These are phyloP conservation scores for Blastobotrys apis DNA, from an alignment of 1,139 yeast species.

Conservation along the genomic window DNA sequence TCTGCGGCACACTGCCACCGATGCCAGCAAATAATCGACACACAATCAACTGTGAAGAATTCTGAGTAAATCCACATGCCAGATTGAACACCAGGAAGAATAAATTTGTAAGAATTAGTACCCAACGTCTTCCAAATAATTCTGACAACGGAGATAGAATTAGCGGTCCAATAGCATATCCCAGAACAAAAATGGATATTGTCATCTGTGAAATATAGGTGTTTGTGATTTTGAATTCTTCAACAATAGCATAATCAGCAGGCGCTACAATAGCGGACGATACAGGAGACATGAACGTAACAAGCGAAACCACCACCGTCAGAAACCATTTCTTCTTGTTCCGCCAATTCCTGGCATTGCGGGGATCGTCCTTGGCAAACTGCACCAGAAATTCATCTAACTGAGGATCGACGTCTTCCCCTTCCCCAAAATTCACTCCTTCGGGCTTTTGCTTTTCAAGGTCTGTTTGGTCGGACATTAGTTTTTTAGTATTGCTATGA, in stretches of 20 bases:
- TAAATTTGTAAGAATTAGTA: slow-evolving; percentile 58
- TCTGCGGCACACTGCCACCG: slow-evolving; percentile 76
- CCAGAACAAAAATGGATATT: slow-evolving; percentile 87
- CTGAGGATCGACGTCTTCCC: background rate
- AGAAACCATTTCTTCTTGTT: slow-evolving; percentile 55
- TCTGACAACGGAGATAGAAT: slow-evolving; percentile 90
- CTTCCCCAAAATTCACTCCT: too few species aligned
- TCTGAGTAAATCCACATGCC: slow-evolving; percentile 84
- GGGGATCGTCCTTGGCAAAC: background rate
- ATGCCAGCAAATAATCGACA: slow-evolving; percentile 87
- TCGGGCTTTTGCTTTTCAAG: too few species aligned
- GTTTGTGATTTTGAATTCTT: slow-evolving; percentile 56
- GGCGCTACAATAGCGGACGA: slow-evolving; percentile 79
- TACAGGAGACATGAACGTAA: slow-evolving; percentile 83
- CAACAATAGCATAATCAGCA: slow-evolving; percentile 54
- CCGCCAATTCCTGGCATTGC: slow-evolving; percentile 77
- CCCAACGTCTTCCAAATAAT: slow-evolving; percentile 80
- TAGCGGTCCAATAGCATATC: slow-evolving; percentile 83
- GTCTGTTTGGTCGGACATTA: background rate
- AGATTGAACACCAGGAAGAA: slow-evolving; percentile 64
- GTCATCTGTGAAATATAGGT: slow-evolving; percentile 74
- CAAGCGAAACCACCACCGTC: slow-evolving; percentile 59
- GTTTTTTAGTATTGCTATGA: background rate
- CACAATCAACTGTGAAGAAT: slow-evolving; percentile 73
- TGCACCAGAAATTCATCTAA: background rate